Evolutionary conservation across 2,329 filamentous ascomycete species (phyloP).

Genomic region (Fusarium austroafricanum): DNA sequence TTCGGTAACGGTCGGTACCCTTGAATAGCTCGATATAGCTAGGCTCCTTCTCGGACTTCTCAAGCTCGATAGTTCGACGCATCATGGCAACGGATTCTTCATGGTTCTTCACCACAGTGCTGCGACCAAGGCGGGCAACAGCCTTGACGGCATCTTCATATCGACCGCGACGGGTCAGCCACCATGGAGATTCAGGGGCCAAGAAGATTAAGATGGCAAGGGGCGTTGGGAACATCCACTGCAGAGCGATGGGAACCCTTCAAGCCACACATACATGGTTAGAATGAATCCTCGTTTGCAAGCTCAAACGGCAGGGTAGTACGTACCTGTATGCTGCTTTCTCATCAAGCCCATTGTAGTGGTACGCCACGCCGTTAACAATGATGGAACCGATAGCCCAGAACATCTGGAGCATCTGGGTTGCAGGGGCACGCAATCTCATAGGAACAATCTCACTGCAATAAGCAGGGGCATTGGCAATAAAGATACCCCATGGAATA

Average conservation of each 20-base stretch:
- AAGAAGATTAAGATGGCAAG: conserved; percentile 63
- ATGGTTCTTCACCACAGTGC: not conserved
- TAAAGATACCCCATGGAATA: conserved; percentile 72
- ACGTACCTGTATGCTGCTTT: conserved; percentile 35
- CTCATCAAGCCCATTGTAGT: conserved; percentile 54
- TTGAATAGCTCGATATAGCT: conserved; percentile 64
- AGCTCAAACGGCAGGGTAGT: not conserved
- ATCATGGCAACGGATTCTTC: conserved; percentile 65
- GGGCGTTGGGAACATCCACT: conserved; percentile 69
- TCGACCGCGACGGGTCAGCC: conserved; percentile 63
- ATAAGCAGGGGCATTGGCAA: conserved; percentile 71
- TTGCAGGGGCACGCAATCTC: conserved; percentile 64
- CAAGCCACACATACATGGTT: not conserved
- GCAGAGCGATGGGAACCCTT: conserved; percentile 65
- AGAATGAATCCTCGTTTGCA: conserved; percentile 35
- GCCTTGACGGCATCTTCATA: conserved; percentile 56
- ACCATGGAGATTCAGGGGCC: conserved; percentile 65
- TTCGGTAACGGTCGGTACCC: conserved; percentile 65
- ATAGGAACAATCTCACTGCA: conserved; percentile 70
- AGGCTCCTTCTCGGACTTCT: conserved; percentile 58
- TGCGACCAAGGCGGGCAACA: conserved; percentile 4
- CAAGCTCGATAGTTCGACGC: conserved; percentile 65
- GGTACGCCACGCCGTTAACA: conserved; percentile 65
- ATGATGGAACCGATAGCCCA: conserved; percentile 72
- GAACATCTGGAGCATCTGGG: conserved; percentile 72